Base-by-base conservation (phyloP, 768 basidiomycete species). In the Leccinum barrowsii region DNA sequence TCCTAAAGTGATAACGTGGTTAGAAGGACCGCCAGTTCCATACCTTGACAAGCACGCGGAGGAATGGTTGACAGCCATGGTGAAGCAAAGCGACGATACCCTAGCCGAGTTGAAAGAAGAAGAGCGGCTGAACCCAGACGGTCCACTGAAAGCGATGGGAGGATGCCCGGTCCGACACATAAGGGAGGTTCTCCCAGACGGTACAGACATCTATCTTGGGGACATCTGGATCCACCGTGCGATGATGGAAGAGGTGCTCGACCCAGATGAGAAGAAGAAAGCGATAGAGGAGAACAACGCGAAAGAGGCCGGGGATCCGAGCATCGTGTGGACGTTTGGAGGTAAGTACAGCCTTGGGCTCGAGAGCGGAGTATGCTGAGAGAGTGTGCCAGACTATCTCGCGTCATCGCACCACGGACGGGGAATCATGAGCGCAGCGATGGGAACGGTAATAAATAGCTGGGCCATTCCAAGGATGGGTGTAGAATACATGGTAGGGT, bases 381-480 rank as follows among this genome's bases (percentile, higher is more conserved):
- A 42, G 52, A 48, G 5, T 30, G 24, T 2, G 50, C n/a, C 64
- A 87, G 88, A 87, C 65, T 88, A 79, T 60, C 70, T 90, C 44
- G 80, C 77, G 5, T 76, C 83, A 15, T 80, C 79, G 34, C 81
- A 87, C 65, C 87, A 89, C 57, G 78, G 86, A 30, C 77, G 74
- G 62, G 87, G 89, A 0, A 89, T 91, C 60, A 90, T 90, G 90
- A 80, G 81, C 21, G 82, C 81, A n/a, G 86, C 80, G 0, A 65
- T 91, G 32, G 71, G 70, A 7, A 79, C 79, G 5, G 50, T 92
- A 32, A 54, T 90, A 47, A 65, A 78, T 17, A 65, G 77, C 11
- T 89, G 89, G 87, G 82, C 75, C 21, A 74, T 88, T 44, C 86
- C 86, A 1, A 74, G 85, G 51, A 87, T 90, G 88, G 77, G 79